Conservation (phyloP, 2,329 filamentous ascomycete species). For the Cordyceps fumosorosea region DNA sequence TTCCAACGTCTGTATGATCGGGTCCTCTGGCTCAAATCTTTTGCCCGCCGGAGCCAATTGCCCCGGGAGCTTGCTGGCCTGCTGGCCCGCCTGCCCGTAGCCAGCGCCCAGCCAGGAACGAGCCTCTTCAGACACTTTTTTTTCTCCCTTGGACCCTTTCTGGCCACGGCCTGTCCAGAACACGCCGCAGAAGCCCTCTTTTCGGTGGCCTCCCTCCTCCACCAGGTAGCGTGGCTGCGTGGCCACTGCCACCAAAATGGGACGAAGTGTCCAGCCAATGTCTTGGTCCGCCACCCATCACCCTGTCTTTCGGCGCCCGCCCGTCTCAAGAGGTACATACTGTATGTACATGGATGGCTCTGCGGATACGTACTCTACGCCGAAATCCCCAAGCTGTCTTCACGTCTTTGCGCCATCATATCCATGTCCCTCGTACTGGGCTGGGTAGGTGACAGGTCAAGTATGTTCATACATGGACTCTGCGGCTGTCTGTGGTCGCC, state of each 20-base stretch:
- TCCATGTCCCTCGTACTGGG: neutral
- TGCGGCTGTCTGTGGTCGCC: neutral
- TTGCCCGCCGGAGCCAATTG: neutral
- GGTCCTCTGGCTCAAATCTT: neutral
- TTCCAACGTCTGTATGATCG: neutral
- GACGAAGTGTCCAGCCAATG: slow-evolving; percentile 10
- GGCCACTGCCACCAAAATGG: neutral
- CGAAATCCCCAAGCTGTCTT: neutral
- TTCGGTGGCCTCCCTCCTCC: slow-evolving; percentile 6
- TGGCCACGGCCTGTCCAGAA: neutral
- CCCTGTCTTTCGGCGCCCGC: slow-evolving; percentile 2
- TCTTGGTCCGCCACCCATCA: slow-evolving; percentile 5
- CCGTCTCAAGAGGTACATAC: neutral
- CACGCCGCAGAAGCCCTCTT: neutral
- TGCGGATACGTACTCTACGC: neutral
- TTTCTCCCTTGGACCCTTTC: slow-evolving; percentile 6
- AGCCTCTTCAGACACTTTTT: neutral
- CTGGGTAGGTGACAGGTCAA: slow-evolving; percentile 13
- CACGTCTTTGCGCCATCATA: neutral
- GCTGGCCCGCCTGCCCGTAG: neutral
- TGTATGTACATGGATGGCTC: neutral
- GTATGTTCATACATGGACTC: neutral
- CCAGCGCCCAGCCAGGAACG: neutral
- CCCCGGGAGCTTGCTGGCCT: neutral
- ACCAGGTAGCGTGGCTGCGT: neutral